Percentiles rank a stretch among this genome's conserved stretches.
Conservation (phyloP, 306 rosid genomes). For the Cucumis sativus region Cucumber_9930_V3 NC_026659.2:30486501-30487000, state of each 20-base stretch:
- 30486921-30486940: too few species aligned
- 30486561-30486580: neutral
- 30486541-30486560: neutral
- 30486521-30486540: slow-evolving; percentile 22
- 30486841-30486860: too few species aligned
- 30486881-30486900: too few species aligned
- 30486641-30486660: neutral
- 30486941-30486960: too few species aligned
- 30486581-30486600: neutral
- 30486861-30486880: too few species aligned
- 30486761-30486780: neutral
- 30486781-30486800: too few species aligned
- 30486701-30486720: neutral
- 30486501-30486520: slow-evolving; percentile 26
- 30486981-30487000: too few species aligned
- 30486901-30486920: too few species aligned
- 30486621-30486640: neutral
- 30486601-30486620: neutral
- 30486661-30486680: neutral
- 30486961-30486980: too few species aligned
- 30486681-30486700: neutral
- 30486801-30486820: too few species aligned
- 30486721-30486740: neutral
- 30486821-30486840: too few species aligned
- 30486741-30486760: too few species aligned